A percentile compares a stretch with the other conserved stretches of the same genome.
These are phyloP conservation scores for Aspergillus nanangensis DNA, from an alignment of 495 filamentous ascomycete species.

Conservation along the genomic window DNA sequence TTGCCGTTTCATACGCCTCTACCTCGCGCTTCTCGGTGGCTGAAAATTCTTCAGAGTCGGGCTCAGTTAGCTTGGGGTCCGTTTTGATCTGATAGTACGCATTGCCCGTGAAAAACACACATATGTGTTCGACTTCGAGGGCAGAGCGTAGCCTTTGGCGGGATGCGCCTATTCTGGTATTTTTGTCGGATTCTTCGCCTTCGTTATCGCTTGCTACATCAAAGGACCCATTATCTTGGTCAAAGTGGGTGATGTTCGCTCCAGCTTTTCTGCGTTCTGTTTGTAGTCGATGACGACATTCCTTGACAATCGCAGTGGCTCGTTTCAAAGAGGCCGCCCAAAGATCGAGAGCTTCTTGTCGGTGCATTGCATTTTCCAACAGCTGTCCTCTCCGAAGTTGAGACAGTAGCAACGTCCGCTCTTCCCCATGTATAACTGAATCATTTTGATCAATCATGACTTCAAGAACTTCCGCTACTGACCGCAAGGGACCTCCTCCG, in stretches of 20 bases:
- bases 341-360: slow-evolving; percentile 55
- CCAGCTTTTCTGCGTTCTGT: slow-evolving; percentile 36
- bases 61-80: slow-evolving; percentile 53
- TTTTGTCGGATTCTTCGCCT: slow-evolving; percentile 41
- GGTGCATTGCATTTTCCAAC: slow-evolving; percentile 57
- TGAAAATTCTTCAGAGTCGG: slow-evolving; percentile 62
- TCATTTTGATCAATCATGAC: slow-evolving; percentile 86
- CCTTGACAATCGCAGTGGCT: slow-evolving; percentile 52
- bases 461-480: slow-evolving; percentile 77
- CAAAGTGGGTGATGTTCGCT: background rate
- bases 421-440: slow-evolving; percentile 54
- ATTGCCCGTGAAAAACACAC: slow-evolving; percentile 79
- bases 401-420: slow-evolving; percentile 57
- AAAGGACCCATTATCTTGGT: slow-evolving; percentile 10
- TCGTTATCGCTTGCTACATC: slow-evolving; percentile 36
- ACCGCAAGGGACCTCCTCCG: slow-evolving; percentile 62
- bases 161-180: slow-evolving; percentile 49
- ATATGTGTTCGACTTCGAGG: slow-evolving; percentile 77
- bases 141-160: slow-evolving; percentile 63
- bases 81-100: slow-evolving; percentile 78
- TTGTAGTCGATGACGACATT: slow-evolving; percentile 59
- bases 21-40: slow-evolving; percentile 64
- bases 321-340: slow-evolving; percentile 61
- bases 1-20: slow-evolving; percentile 70
- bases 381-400: slow-evolving; percentile 69